Base-by-base conservation (phyloP, 306 rosid genomes). In the Corylus americana region DNA sequence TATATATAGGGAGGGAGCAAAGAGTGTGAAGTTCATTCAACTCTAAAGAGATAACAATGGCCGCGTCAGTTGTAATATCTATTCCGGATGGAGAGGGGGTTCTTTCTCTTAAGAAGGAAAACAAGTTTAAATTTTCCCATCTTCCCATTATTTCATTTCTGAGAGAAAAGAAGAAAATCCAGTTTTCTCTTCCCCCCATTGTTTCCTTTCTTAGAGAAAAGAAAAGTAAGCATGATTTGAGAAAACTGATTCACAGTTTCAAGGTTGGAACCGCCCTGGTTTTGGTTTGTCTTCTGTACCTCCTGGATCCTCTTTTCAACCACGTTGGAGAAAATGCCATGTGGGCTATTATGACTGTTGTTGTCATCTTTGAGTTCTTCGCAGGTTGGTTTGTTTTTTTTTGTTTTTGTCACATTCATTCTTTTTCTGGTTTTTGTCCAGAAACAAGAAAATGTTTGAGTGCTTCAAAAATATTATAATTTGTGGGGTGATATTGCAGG, bases 321-420 rank as follows among this genome's bases (percentile, higher is more conserved):
- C 89, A 85, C 80, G 91, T 92, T 58, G 96, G 98, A 59, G 92
- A 92, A 7, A 92, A 92, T 80, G 98, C 98, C 73, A 91, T 92
- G 97, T 95, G 98, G 98, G 97, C 98, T 63, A 87, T 92, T 5
- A 95, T 95, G 95, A 95, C 98, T 2, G 98, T 95, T 20, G 85
- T 91, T 0, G 98, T 95, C 73, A 81, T 91, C 76, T 92, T 90
- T 73, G 98, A 95, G 85, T 90, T 89, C 89, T 91, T 75, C 8
- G 97, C 98, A 84, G 98, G 98, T 91, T 16, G 4, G 51, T 68
- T 31, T 31, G 35, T 31, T 2, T 31, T 31, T 31, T 31, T 31
- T 31, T 31, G 35, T 31, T 31, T 31, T 31, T 31, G 35, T 0
- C 25, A 22, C 25, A 22, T 22, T 22, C 25, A 22, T 22, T 22